A percentile compares a stretch with the other conserved stretches of the same genome.
Evolutionary conservation across 345 rosid species (phyloP).

Genomic region (Geranium brycei): DNA sequence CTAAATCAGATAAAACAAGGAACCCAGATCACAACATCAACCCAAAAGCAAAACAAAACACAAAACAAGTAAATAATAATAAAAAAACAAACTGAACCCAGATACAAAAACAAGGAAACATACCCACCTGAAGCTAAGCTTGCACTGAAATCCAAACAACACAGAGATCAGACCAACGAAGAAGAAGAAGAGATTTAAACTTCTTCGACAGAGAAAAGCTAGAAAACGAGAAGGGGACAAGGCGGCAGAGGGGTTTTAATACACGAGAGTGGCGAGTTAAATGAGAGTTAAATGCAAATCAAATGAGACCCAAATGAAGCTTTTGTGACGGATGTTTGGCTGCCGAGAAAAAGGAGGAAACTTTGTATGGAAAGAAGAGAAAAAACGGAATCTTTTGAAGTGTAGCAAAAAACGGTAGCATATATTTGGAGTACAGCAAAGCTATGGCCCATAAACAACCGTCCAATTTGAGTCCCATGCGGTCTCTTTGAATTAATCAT

Average conservation of each 20-base stretch:
- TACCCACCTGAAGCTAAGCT: neutral
- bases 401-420: neutral
- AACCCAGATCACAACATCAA: neutral
- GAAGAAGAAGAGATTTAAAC: too few relatives aligned
- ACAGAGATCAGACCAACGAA: neutral
- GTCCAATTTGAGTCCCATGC: too few relatives aligned
- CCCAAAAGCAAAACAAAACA: neutral
- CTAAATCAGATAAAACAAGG: neutral
- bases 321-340: neutral
- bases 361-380: neutral
- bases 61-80: too few relatives aligned
- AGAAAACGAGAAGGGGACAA: neutral
- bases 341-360: neutral
- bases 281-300: neutral
- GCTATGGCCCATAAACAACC: too few relatives aligned
- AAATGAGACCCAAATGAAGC: neutral
- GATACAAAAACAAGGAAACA: neutral
- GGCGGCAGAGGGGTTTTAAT: neutral
- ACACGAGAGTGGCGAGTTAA: neutral
- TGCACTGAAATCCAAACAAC: neutral
- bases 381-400: neutral
- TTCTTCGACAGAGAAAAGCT: neutral
- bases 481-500: too few relatives aligned
- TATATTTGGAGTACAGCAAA: too few relatives aligned
- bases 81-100: neutral